Percentiles rank a stretch among this genome's conserved stretches.
Evolutionary conservation across 768 basidiomycete genomes (phyloP).

Genomic region (Steccherinum ochraceum): DNA sequence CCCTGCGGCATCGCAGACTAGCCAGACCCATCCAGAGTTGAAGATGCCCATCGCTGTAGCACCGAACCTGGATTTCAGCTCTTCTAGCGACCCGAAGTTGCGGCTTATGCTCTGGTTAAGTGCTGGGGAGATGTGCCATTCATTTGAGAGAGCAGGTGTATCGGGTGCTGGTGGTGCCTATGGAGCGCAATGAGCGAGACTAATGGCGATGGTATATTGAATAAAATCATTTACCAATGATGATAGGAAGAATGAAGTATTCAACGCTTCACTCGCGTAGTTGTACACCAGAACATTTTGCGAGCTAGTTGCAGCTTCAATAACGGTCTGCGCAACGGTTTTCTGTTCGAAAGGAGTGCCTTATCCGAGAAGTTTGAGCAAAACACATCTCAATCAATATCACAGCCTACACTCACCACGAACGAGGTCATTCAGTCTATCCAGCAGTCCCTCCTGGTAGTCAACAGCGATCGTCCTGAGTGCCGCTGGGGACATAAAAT

Average conservation of each 20-base stretch:
- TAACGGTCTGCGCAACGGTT: constrained; percentile 66
- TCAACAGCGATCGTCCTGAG: constrained; percentile 70
- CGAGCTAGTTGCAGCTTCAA: constrained; percentile 54
- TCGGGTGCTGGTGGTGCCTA: too few species aligned
- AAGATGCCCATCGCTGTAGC: constrained; percentile 76
- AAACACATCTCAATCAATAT: constrained; percentile 4
- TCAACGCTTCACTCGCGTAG: constrained; percentile 87
- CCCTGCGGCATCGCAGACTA: constrained; percentile 63
- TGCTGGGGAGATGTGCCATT: constrained; percentile 27
- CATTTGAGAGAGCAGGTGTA: constrained; percentile 25
- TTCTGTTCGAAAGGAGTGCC: constrained; percentile 50
- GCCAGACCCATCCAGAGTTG: constrained; percentile 81
- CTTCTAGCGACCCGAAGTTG: constrained; percentile 57
- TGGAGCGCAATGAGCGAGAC: constrained; percentile 13
- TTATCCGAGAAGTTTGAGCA: constrained; percentile 27
- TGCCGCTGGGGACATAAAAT: constrained; percentile 71
- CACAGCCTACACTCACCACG: constrained; percentile 40
- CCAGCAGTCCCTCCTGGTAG: constrained; percentile 80
- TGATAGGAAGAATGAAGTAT: constrained; percentile 93
- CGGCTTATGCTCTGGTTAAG: constrained; percentile 31
- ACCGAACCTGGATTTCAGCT: constrained; percentile 70
- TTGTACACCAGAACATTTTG: constrained; percentile 72
- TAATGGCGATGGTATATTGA: constrained; percentile 15
- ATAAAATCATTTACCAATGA: too few species aligned
- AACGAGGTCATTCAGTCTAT: constrained; percentile 70